Evolutionary conservation across 2,329 filamentous ascomycete genomes (phyloP).

Genomic region (Xylaria sp.): DNA sequence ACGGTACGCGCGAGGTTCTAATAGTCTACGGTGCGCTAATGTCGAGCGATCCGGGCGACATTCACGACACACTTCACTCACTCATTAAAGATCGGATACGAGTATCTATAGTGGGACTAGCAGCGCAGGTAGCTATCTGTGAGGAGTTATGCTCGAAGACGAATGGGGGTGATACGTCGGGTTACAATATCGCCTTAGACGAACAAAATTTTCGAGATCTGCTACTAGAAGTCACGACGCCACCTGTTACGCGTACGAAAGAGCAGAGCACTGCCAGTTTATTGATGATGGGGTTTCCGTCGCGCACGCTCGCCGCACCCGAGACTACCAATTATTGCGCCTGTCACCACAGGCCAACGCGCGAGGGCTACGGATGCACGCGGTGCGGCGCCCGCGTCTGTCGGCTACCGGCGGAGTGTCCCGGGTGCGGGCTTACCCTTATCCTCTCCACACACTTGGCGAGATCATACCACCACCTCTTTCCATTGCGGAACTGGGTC

Average conservation of each 20-base stretch:
- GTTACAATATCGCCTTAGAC: conserved; percentile 87
- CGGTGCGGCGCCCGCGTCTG: conserved; percentile 91
- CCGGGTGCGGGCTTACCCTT: conserved; percentile 88
- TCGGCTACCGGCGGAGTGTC: conserved; percentile 88
- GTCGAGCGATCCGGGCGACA: conserved; percentile 92
- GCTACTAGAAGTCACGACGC: conserved; percentile 88
- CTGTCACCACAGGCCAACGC: conserved; percentile 83
- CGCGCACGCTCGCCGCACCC: conserved; percentile 76
- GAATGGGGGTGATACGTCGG: conserved; percentile 78
- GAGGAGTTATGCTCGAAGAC: conserved; percentile 87
- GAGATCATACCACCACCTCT: conserved; percentile 92
- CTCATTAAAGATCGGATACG: conserved; percentile 86
- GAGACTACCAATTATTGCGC: conserved; percentile 80
- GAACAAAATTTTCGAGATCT: conserved; percentile 89
- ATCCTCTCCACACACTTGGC: conserved; percentile 94
- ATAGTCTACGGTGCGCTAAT: conserved; percentile 91
- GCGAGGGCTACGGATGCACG: conserved; percentile 91
- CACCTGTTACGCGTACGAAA: conserved; percentile 78
- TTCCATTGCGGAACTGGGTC: conserved; percentile 88
- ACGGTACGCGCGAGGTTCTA: conserved; percentile 92
- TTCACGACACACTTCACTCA: conserved; percentile 84
- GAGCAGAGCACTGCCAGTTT: conserved; percentile 71
- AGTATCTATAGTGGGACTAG: conserved; percentile 88
- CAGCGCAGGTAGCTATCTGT: conserved; percentile 92
- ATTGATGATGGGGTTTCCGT: conserved; percentile 98